phyloP scores from a whole-genome alignment of 1,139 yeast species.

The Geotrichum bryndzae region DNA sequence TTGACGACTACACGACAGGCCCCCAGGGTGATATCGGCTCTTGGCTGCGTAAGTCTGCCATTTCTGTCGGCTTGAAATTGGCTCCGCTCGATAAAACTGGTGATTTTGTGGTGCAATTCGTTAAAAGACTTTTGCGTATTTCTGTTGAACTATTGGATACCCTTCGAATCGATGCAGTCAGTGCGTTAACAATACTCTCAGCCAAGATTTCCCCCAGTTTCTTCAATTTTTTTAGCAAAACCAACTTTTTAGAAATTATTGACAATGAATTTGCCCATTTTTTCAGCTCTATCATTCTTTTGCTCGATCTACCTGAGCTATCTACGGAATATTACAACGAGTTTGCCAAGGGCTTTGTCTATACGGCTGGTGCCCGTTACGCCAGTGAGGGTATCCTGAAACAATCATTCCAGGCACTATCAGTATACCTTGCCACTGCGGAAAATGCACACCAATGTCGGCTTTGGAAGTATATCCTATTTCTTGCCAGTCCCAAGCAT shows the following conservation, averaged over 20 bases:
- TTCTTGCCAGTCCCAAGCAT: slow-evolving; percentile 17
- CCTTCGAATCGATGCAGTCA: slow-evolving; percentile 34
- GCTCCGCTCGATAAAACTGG: slow-evolving; percentile 3
- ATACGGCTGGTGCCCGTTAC: slow-evolving; percentile 56
- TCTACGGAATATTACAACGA: slow-evolving; percentile 35
- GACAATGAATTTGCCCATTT: slow-evolving; percentile 16
- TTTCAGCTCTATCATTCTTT: slow-evolving; percentile 17
- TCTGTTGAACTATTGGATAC: slow-evolving; percentile 48
- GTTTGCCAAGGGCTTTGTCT: slow-evolving; percentile 48
- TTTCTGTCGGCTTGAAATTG: slow-evolving; percentile 28
- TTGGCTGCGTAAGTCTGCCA: slow-evolving; percentile 51
- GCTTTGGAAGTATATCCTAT: slow-evolving; percentile 13
- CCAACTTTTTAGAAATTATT: slow-evolving; percentile 14
- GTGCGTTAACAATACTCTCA: not conserved
- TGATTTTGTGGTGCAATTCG: slow-evolving; percentile 21
- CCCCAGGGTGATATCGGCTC: slow-evolving; percentile 54
- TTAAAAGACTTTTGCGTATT: slow-evolving; percentile 46
- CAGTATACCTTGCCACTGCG: slow-evolving; percentile 33
- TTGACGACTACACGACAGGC: slow-evolving; percentile 36
- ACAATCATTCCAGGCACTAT: slow-evolving; percentile 42
- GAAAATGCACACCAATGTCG: slow-evolving; percentile 2
- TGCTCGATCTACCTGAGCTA: slow-evolving; percentile 21
- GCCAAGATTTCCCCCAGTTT: not conserved
- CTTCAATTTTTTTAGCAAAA: slow-evolving; percentile 1
- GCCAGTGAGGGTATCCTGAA: slow-evolving; percentile 48